Base-by-base conservation (phyloP, 495 filamentous ascomycete species). In the Tuber magnatum region DNA sequence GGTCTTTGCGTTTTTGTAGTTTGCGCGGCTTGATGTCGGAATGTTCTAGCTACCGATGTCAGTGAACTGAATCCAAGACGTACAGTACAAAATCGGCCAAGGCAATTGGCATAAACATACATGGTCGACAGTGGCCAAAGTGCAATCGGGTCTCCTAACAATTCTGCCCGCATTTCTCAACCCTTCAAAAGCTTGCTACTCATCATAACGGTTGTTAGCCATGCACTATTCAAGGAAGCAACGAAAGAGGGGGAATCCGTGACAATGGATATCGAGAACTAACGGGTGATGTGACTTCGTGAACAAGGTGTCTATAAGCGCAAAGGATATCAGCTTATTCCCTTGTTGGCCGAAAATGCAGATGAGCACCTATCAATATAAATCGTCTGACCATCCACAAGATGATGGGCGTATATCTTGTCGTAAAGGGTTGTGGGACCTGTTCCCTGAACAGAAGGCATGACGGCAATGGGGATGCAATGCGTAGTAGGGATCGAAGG, bases 201-300 rank as follows among this genome's bases (percentile, higher is more conserved):
- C 12, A 65, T 65, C 32, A 32, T 4, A 65, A 32, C 5, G 35
- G 35, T 35, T 35, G 28, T 65, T 35, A 65, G 28, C 56, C 32
- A 35, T 65, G 56, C 56, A 32, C 28, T 35, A 20, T 35, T 35
- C 14, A 65, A 65, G 28, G 4, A 65, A 35, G 80, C 78, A 76
- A 69, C 61, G 2, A 41, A 42, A 68, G 43, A 78, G 81, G 51
- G 1, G 51, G 18, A 10, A 61, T 28, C 72, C 9, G 39, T 22
- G 16, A 72, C n/a, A 40, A 42, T 38, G 35, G 3, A 71, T 65
- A n/a, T 56, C 22, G 22, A 44, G 24, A 41, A 83, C 88, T 81
- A 85, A 92, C 91, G 46, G 95, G 95, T 73, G 94, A 97, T 72
- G 95, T 98, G 82, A 99, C 95, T 87, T 99, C 95, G 83, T 99